Evolutionary conservation across 495 filamentous ascomycete species (phyloP), one percentile per base, ranked within the genome.

Genomic region (Penicillium longicatenatum): DNA sequence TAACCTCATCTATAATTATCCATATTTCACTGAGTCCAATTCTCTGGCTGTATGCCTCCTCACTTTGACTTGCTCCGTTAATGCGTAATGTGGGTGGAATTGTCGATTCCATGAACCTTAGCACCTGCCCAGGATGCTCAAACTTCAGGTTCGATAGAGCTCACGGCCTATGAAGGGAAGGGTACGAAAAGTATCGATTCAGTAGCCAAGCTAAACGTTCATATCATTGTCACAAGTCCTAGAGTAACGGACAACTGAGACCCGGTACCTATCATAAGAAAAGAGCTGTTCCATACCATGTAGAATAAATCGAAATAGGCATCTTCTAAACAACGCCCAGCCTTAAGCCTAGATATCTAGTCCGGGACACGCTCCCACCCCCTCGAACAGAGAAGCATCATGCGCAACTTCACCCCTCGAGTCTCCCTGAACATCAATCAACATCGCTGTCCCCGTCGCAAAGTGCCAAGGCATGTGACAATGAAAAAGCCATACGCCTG

Each of bases 381-480:
- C 21, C 20, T 11, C 14, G 2, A 48, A 6, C 45, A 30, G 14
- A 29, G 45, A 48, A 24, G 45, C 6, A 21, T 48, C 54, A 55
- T 68, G 65, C 12, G 60, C 65, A 41, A 43, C 41, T n/a, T 49
- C 5, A 17, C 68, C 68, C n/a, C 50, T 50, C 42, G 17, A 33
- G 8, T 52, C 50, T 22, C 64, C 67, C 52, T 65, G 58, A 4
- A 68, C 62, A 66, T 73, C 68, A 29, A 77, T 57, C 11, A 77
- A 22, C 74, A 79, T 78, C 7, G 74, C 74, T 64, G 82, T 73
- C 20, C 80, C 80, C 51, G 70, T 75, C 2, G 71, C 73, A 52
- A 75, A 73, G 66, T 89, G 86, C 85, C 86, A 89, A 58, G 86
- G 75, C 46, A 89, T 83, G 66, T 89, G 86, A 61, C 86, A 89